phyloP scores from a whole-genome alignment of 2,329 filamentous ascomycete species.

The Nigrograna mackinnonii region DNA sequence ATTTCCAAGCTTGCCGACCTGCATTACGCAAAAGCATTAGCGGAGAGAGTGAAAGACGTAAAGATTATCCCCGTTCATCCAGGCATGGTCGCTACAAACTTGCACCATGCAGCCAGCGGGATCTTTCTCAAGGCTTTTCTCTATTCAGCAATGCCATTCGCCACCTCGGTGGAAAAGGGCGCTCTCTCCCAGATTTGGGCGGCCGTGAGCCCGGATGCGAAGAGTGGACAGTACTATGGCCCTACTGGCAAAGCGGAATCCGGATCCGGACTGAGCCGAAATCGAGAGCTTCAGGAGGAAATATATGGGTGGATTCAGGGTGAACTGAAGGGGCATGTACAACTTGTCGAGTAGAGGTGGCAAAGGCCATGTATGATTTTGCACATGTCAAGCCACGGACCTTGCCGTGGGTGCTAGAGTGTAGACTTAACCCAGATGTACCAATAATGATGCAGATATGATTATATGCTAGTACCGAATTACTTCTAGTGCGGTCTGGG shows the following conservation, averaged over 20 bases:
- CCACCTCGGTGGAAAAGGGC: constrained; percentile 17
- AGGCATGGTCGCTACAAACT: not conserved
- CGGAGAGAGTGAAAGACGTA: not conserved
- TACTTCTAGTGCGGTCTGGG: too few relatives aligned
- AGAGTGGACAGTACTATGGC: constrained; percentile 41
- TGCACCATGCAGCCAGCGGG: not conserved
- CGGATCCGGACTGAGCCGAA: not conserved
- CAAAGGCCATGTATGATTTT: too few relatives aligned
- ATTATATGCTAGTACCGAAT: too few relatives aligned
- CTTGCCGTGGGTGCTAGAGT: too few relatives aligned
- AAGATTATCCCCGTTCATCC: not conserved
- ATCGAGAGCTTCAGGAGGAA: not conserved
- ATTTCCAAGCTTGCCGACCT: not conserved
- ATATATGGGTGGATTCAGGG: not conserved
- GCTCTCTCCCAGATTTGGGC: constrained; percentile 42
- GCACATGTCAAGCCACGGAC: too few relatives aligned
- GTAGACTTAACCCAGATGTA: too few relatives aligned
- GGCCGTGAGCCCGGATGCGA: constrained; percentile 22
- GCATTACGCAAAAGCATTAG: not conserved
- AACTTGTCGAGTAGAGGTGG: too few relatives aligned
- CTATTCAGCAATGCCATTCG: not conserved
- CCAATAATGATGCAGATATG: too few relatives aligned
- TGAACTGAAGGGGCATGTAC: not conserved
- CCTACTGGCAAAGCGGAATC: constrained; percentile 30
- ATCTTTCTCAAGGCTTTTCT: not conserved